Conservation (phyloP, 176 grass and related monocot genomes). For the Zizania latifolia region DNA sequence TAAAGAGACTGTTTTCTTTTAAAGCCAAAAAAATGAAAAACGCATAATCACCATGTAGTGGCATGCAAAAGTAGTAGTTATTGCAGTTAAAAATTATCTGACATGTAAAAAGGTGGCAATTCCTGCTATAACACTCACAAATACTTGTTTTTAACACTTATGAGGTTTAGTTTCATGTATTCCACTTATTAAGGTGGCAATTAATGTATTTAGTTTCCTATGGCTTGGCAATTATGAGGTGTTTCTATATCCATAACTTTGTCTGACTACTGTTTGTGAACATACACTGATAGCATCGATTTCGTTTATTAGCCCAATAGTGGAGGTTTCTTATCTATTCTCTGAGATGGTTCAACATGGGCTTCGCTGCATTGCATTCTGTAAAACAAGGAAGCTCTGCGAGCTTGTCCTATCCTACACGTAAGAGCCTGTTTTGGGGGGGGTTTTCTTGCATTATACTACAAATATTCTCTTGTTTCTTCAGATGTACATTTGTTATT, state of each 20-base stretch:
- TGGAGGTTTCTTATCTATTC: constrained; percentile 83
- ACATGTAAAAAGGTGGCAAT: not conserved
- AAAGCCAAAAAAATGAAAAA: not conserved
- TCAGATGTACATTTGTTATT: constrained; percentile 16
- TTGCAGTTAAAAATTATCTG: not conserved
- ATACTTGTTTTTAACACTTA: not conserved
- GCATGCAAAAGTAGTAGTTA: not conserved
- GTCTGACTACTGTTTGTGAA: not conserved
- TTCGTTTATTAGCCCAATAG: constrained; percentile 63
- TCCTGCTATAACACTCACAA: not conserved
- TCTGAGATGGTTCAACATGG: constrained; percentile 96
- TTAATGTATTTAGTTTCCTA: constrained; percentile 3
- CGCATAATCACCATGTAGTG: constrained; percentile 4
- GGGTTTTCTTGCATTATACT: not conserved
- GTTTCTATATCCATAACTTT: constrained; percentile 1
- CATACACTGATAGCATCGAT: constrained; percentile 7
- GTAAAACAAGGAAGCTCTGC: constrained; percentile 82
- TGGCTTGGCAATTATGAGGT: not conserved
- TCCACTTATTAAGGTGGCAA: no score
- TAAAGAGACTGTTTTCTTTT: not conserved
- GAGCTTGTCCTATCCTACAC: constrained; percentile 90
- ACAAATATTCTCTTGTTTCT: constrained; percentile 15
- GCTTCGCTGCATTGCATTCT: constrained; percentile 95
- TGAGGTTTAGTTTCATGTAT: no score
- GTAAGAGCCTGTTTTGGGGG: constrained; percentile 50